Evolutionary conservation across 164 flowering plant genomes (phyloP), one percentile per base, ranked within the genome.

Genomic region (Dillenia suffruticosa): DNA sequence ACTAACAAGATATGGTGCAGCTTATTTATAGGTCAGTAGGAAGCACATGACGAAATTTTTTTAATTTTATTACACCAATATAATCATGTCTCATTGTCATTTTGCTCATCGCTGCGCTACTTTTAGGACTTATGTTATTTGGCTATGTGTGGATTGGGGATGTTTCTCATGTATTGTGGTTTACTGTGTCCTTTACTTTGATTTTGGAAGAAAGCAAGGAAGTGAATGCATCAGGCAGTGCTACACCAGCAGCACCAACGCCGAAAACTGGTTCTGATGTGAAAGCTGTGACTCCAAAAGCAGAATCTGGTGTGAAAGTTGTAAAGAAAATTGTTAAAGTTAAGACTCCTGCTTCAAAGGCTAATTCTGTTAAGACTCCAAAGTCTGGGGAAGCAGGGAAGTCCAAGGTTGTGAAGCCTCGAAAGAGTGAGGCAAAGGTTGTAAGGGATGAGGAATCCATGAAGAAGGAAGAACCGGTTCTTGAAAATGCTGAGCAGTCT

Each of bases 391-490:
- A 61, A 50, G 51, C 61, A 10, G 48, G 68, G 2, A 19, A 59
- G 58, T 32, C 3, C 46, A 65, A 54, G 43, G 70, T 57, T 46
- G 68, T 52, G 9, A 66, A 54, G 50, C 17, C 40, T 0, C 52
- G 49, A 46, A 63, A 63, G 40, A 59, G 47, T 50, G 67, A 59
- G 22, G 40, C 57, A 8, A 65, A 10, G n/a, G 64, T 46, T 54
- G 46, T n/a, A 44, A 63, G 70, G 62, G 57, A 22, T 44, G 57
- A n/a, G 7, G 75, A 71, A 57, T 5, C 15, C 50, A 19, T 45
- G 6, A 67, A 56, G 57, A 57, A 60, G 61, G 78, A 65, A 48
- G 65, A 63, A 51, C 2, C 16, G 9, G 44, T 47, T n/a, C n/a
- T 44, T 44, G 58, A 56, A 22, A 54, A 55, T 19, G 63, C 45